Percentiles rank a stretch among this genome's conserved stretches.
Evolutionary conservation across 768 basidiomycete genomes (phyloP).

Genomic region (Serendipita sp.): DNA sequence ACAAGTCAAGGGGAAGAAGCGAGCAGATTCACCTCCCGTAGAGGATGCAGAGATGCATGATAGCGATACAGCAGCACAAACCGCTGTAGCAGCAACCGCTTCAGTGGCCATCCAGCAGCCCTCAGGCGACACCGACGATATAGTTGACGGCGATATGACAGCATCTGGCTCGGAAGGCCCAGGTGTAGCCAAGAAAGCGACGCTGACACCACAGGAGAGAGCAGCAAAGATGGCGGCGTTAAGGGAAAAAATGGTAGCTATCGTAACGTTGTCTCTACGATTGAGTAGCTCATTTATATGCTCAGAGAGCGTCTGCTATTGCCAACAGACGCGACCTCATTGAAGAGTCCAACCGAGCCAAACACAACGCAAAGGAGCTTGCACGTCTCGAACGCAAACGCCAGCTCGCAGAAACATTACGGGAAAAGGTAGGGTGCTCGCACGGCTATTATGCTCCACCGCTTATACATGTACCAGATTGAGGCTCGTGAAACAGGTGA

Average conservation of each 20-base stretch:
- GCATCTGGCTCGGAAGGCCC: slow-evolving; percentile 13
- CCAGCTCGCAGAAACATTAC: slow-evolving; percentile 73
- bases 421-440: slow-evolving; percentile 32
- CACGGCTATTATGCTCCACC: background rate
- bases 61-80: too few relatives aligned
- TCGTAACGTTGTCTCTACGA: background rate
- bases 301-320: slow-evolving; percentile 56
- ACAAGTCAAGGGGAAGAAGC: too few relatives aligned
- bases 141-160: slow-evolving; percentile 4
- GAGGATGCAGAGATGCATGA: too few relatives aligned
- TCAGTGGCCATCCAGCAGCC: too few relatives aligned
- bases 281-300: background rate
- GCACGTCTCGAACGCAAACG: slow-evolving; percentile 78
- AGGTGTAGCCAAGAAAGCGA: slow-evolving; percentile 15
- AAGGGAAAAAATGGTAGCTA: slow-evolving; percentile 63
- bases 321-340: slow-evolving; percentile 78
- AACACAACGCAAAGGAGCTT: slow-evolving; percentile 60
- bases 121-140: too few relatives aligned
- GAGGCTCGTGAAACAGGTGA: slow-evolving; percentile 68
- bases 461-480: slow-evolving; percentile 39
- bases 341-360: slow-evolving; percentile 66
- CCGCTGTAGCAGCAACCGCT: too few relatives aligned
- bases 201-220: slow-evolving; percentile 49
- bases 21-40: too few relatives aligned
- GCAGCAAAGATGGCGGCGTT: slow-evolving; percentile 63